Percentiles rank a stretch among this genome's conserved stretches.
Evolutionary conservation across 768 basidiomycete species (phyloP).

Genomic region (Suillus paluster): DNA sequence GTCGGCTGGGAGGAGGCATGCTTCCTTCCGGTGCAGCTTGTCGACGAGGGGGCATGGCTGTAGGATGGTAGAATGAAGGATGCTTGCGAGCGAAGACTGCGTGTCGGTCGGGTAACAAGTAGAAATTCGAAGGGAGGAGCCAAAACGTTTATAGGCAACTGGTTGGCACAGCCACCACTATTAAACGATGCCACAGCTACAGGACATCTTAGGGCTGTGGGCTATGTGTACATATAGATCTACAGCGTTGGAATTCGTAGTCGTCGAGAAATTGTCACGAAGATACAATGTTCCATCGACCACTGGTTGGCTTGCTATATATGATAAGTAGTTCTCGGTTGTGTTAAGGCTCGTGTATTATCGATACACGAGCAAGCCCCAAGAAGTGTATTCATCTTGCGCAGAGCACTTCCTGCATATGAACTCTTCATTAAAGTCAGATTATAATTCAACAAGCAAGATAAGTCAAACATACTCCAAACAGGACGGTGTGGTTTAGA

Average conservation of each 20-base stretch:
- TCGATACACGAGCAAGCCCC: slow-evolving; percentile 30
- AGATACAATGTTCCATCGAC: not conserved
- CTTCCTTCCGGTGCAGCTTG: slow-evolving; percentile 28
- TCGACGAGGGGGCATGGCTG: slow-evolving; percentile 35
- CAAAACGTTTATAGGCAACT: too few relatives aligned
- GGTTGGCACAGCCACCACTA: too few relatives aligned
- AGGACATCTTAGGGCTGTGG: not conserved
- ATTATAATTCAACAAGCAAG: not conserved
- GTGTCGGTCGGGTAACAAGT: too few relatives aligned
- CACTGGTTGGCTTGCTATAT: not conserved
- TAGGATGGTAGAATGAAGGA: not conserved
- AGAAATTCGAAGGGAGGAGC: too few relatives aligned
- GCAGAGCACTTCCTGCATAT: slow-evolving; percentile 58
- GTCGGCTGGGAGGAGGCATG: slow-evolving; percentile 30
- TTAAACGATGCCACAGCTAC: too few relatives aligned
- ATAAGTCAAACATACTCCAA: slow-evolving; percentile 58
- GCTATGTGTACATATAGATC: not conserved
- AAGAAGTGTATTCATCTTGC: slow-evolving; percentile 50
- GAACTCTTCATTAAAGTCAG: slow-evolving; percentile 35
- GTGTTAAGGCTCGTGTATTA: not conserved
- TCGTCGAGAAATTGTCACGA: not conserved
- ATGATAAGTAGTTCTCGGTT: too few relatives aligned
- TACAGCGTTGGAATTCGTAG: not conserved
- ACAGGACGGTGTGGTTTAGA: slow-evolving; percentile 79
- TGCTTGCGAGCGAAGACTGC: not conserved